Conservation (phyloP, 2,329 filamentous ascomycete species). For the Diaporthe amygdali region DNA sequence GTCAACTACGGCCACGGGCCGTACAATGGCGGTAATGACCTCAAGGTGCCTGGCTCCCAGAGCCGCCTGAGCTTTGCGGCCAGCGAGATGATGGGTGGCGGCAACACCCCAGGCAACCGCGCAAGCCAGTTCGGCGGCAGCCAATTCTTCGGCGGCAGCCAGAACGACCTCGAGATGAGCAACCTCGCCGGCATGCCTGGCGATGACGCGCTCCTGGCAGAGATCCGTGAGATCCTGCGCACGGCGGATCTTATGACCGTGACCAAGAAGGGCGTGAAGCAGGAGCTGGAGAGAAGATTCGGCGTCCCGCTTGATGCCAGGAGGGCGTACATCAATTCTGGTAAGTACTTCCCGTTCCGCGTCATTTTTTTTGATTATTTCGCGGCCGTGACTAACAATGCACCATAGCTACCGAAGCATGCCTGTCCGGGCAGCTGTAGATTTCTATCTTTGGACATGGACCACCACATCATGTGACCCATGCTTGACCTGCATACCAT, state of each 20-base stretch:
- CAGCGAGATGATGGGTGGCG: constrained; percentile 61
- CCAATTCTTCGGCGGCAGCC: constrained; percentile 58
- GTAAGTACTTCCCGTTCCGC: constrained; percentile 56
- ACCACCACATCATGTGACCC: background rate
- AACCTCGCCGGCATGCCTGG: constrained; percentile 79
- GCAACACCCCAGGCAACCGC: constrained; percentile 48
- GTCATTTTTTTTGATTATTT: background rate
- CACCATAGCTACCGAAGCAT: constrained; percentile 72
- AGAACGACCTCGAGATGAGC: constrained; percentile 76
- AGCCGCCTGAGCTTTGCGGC: constrained; percentile 80
- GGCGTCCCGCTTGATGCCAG: constrained; percentile 84
- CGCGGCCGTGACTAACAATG: constrained; percentile 34
- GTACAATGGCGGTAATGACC: constrained; percentile 54
- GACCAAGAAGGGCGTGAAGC: constrained; percentile 98
- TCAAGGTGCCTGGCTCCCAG: constrained; percentile 50
- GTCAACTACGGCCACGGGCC: constrained; percentile 50
- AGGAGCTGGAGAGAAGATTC: constrained; percentile 89
- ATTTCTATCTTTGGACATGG: constrained; percentile 18
- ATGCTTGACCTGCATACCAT: background rate
- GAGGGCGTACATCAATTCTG: constrained; percentile 92
- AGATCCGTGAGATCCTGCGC: constrained; percentile 91
- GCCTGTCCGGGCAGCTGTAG: constrained; percentile 78
- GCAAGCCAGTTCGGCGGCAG: constrained; percentile 66
- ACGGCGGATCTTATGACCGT: constrained; percentile 96
- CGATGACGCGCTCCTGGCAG: constrained; percentile 87